Base-by-base conservation (phyloP, 352 stramenopile species). In the Phytophthora syringae region DNA sequence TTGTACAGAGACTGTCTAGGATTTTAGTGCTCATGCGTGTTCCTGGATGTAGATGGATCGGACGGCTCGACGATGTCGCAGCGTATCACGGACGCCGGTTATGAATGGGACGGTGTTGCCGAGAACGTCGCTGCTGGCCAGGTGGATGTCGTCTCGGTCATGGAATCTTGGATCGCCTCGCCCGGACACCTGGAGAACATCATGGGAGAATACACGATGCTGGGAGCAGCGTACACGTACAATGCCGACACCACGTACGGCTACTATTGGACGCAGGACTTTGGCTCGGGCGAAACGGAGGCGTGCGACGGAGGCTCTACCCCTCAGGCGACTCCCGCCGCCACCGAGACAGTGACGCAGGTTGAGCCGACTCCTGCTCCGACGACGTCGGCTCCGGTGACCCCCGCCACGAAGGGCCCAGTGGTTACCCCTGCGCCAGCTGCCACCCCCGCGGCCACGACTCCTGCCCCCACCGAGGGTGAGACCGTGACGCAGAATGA, bases 181-280 rank as follows among this genome's bases (percentile, higher is more conserved):
- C 24, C 50, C 12, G 32, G 32, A 18, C 32, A 39, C 32, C 32
- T 39, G 1, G 32, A 39, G 32, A 39, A 39, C 32, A 39, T 39
- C 32, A 39, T 39, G 32, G 32, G 32, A 39, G 32, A 39, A 4
- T 39, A 39, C 32, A 39, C 32, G 0, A 39, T 39, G 32, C n/a
- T 11, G 15, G 32, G 32, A 15, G 15, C n/a, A 11, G 32, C 32
- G 32, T 39, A 39, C 32, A n/a, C 32, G 32, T 39, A 39, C 32
- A 39, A 39, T 15, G 32, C 32, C 32, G 32, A 39, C 34, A 69
- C 40, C 25, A 60, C 52, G 32, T 82, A 73, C 65, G 68, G 66
- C 39, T 51, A 72, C 59, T 86, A 82, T 57, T 86, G 78, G 78
- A 84, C 73, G 0, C 78, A 86, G 65, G 64, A 77, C 67, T 86